Base-by-base conservation (phyloP, 2,329 filamentous ascomycete species). In the Plenodomus lindquistii region DNA sequence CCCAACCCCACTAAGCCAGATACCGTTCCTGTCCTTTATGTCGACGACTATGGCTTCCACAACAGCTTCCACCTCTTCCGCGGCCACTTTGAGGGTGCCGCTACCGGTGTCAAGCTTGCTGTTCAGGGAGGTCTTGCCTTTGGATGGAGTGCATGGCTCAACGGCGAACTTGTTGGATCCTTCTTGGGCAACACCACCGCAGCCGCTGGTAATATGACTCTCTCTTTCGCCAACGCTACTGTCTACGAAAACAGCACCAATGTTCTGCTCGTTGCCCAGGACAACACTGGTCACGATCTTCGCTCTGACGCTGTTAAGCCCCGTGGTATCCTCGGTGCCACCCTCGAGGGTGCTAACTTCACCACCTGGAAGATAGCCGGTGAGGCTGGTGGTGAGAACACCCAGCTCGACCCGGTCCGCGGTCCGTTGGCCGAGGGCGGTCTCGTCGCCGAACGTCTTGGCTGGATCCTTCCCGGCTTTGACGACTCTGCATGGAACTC, bases 211-310 rank as follows among this genome's bases (percentile, higher is more conserved):
- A 72, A 69, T 1, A 59, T 71, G 2, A 73, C 75, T 0, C 73
- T 85, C 17, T 76, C 77, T 0, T 84, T 85, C 60, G 62, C 71
- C 36, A 80, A 81, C 40, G 74, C 73, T 2, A 79, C 76, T 2
- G 55, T 82, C 0, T 66, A 69, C 34, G 54, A 66, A 1, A 69
- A 72, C 16, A 48, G 50, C 10, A 60, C 57, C 0, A 82, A 83
- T 46, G 65, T 79, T 2, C 71, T 85, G 5, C 75, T 84, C n/a
- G 68, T 85, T 3, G 71, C 85, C 19, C 79, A 83, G 65, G 81
- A 86, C 58, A 78, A 85, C 67, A 82, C 80, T 16, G 83, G 83
- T 9, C 81, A 85, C 59, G 82, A 84, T 41, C 74, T 82, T 20
- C 78, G 77, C 0, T 72, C 73, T 1, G 74, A 71, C 0, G 79